These are phyloP conservation scores for Capronia americana DNA, from an alignment of 2,329 filamentous ascomycete species.

Conservation along the genomic window DNA sequence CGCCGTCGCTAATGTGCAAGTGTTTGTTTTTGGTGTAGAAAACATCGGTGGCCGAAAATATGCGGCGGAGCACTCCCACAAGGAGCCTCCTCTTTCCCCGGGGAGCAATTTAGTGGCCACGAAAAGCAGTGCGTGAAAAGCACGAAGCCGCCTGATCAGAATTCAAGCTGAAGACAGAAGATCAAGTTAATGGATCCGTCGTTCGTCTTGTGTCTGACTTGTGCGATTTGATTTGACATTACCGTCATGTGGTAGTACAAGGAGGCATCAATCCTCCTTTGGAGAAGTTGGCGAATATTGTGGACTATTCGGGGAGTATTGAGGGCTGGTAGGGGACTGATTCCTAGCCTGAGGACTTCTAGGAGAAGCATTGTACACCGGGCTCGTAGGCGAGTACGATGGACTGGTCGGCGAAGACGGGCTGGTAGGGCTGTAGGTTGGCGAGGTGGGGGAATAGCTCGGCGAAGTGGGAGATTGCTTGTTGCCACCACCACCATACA, in stretches of 20 bases:
- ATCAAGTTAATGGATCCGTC: slow-evolving; percentile 42
- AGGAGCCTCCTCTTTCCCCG: slow-evolving; percentile 18
- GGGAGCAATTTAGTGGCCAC: slow-evolving; percentile 33
- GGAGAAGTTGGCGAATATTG: slow-evolving; percentile 50
- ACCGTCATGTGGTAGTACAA: slow-evolving; percentile 37
- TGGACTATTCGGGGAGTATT: slow-evolving; percentile 3
- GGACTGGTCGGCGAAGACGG: slow-evolving; percentile 64
- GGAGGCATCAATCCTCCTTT: slow-evolving; percentile 38
- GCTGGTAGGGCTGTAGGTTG: slow-evolving; percentile 66
- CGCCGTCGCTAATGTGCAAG: slow-evolving; percentile 39
- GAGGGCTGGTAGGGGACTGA: slow-evolving; percentile 2
- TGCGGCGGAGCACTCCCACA: slow-evolving; percentile 13
- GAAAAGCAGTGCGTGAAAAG: slow-evolving; percentile 15
- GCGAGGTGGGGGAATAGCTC: slow-evolving; percentile 63
- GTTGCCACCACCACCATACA: slow-evolving; percentile 45
- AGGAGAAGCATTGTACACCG: slow-evolving; percentile 55
- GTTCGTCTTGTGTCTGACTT: slow-evolving; percentile 14
- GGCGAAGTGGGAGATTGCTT: slow-evolving; percentile 61
- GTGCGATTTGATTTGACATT: slow-evolving; percentile 18
- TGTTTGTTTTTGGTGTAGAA: slow-evolving; percentile 28
- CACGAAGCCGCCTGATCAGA: slow-evolving; percentile 22
- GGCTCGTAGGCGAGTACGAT: slow-evolving; percentile 56
- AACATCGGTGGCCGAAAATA: slow-evolving; percentile 21
- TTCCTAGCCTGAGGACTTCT: slow-evolving; percentile 40
- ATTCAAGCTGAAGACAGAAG: slow-evolving; percentile 35